Percentiles rank a stretch among this genome's conserved stretches.
phyloP scores from a whole-genome alignment of 78 protist species.

The Chrysochromulina tobinii region DNA sequence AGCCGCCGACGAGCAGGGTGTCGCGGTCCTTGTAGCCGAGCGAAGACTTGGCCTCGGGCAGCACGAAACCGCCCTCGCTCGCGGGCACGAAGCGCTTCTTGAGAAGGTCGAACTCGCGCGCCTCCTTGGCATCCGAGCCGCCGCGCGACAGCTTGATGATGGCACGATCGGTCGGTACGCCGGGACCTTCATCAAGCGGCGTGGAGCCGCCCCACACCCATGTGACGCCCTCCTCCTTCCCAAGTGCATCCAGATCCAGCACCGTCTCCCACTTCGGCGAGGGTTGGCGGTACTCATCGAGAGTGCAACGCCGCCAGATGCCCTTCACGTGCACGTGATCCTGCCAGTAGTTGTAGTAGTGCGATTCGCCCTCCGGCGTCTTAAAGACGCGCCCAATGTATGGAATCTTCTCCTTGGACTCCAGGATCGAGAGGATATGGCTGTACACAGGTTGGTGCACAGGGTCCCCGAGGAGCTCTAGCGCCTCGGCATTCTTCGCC shows the following conservation, averaged over 20 bases:
- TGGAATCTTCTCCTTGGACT: slow-evolving; percentile 45
- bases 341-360: slow-evolving; percentile 45
- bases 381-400: not conserved
- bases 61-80: slow-evolving; percentile 32
- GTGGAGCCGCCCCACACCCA: slow-evolving; percentile 50
- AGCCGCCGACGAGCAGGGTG: slow-evolving; percentile 34
- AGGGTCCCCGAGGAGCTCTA: not conserved
- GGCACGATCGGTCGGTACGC: not conserved
- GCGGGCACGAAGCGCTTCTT: not conserved
- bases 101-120: slow-evolving; percentile 32
- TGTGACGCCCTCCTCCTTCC: not conserved
- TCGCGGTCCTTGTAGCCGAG: not conserved
- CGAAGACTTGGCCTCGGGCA: slow-evolving; percentile 6
- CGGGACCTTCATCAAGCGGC: slow-evolving; percentile 15
- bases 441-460: not conserved
- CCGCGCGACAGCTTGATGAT: slow-evolving; percentile 39
- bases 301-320: slow-evolving; percentile 4
- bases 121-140: slow-evolving; percentile 34
- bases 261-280: slow-evolving; percentile 43
- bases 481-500: not conserved
- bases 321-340: slow-evolving; percentile 25
- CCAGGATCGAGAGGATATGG: not conserved
- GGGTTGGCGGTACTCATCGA: not conserved
- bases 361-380: not conserved
- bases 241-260: not conserved